phyloP scores from a whole-genome alignment of 805 yeast genomes.

The Candida hispaniensis region DNA sequence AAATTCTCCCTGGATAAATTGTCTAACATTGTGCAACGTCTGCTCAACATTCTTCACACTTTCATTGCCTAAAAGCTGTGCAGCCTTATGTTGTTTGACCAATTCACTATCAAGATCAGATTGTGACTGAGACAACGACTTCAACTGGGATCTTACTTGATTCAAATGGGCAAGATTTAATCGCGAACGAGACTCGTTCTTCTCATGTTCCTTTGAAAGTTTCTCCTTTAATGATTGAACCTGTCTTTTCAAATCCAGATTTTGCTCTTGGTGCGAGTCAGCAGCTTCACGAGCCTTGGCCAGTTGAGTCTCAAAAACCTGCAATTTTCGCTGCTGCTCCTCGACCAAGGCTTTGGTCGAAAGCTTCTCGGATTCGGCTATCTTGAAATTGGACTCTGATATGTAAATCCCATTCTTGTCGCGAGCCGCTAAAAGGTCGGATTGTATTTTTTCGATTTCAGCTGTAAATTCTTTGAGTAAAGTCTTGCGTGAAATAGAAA shows the following conservation, averaged over 20 bases:
- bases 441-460: slow-evolving; percentile 45
- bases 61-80: too few species aligned
- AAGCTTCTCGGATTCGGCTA: slow-evolving; percentile 37
- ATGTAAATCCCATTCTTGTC: slow-evolving; percentile 57
- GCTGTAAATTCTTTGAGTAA: slow-evolving; percentile 42
- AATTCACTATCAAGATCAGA: too few species aligned
- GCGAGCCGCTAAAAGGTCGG: slow-evolving; percentile 53
- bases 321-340: slow-evolving; percentile 40
- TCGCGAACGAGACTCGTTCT: too few species aligned
- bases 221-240: too few species aligned
- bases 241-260: slow-evolving; percentile 17
- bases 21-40: too few species aligned
- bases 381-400: slow-evolving; percentile 40
- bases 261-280: slow-evolving; percentile 18
- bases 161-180: too few species aligned
- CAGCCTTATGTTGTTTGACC: too few species aligned
- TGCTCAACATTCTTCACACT: too few species aligned
- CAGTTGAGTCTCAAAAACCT: slow-evolving; percentile 40
- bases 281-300: slow-evolving; percentile 30
- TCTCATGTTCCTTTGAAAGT: too few species aligned
- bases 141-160: too few species aligned
- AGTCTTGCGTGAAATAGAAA: slow-evolving; percentile 39
- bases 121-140: too few species aligned
- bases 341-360: slow-evolving; percentile 40
- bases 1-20: too few species aligned